Conservation (phyloP, 805 yeast genomes). For the fission yeast (Schizosaccharomyces pombe) region DNA sequence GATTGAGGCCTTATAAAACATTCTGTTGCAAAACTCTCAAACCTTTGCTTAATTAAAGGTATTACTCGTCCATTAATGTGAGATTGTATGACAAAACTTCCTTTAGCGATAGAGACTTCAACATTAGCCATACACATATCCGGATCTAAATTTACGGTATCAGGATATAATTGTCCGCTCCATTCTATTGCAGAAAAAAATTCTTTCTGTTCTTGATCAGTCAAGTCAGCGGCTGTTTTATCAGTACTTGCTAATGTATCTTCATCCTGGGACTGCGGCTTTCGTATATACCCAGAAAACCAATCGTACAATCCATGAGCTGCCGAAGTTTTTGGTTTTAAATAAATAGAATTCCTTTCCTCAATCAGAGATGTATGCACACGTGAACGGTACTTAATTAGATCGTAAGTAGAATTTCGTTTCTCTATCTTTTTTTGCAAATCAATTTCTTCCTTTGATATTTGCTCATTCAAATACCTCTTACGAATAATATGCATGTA, state of each 20-base stretch:
- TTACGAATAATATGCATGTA: slow-evolving; percentile 47
- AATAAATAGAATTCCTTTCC: background rate
- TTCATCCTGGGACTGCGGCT: background rate
- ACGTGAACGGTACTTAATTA: slow-evolving; percentile 54
- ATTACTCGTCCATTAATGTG: slow-evolving; percentile 21
- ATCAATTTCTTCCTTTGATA: slow-evolving; percentile 12
- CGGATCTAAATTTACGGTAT: slow-evolving; percentile 36
- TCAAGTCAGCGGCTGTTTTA: too few species aligned
- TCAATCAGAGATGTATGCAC: background rate
- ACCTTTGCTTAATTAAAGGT: slow-evolving; percentile 20
- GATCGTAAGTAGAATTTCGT: slow-evolving; percentile 46
- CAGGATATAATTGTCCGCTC: slow-evolving; percentile 32
- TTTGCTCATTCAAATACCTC: slow-evolving; percentile 16
- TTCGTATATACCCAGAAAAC: background rate
- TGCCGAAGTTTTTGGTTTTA: background rate
- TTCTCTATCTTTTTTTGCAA: slow-evolving; percentile 32
- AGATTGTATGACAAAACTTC: slow-evolving; percentile 34
- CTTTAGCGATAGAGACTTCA: slow-evolving; percentile 44
- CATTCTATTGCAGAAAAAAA: slow-evolving; percentile 83
- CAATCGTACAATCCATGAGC: background rate
- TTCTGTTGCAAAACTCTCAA: slow-evolving; percentile 59
- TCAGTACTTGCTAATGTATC: too few species aligned
- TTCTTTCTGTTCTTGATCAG: slow-evolving; percentile 68
- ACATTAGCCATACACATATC: slow-evolving; percentile 49
- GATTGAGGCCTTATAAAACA: slow-evolving; percentile 63